Evolutionary conservation across 768 basidiomycete species (phyloP), one percentile per base, ranked within the genome.

Genomic region (Lanmaoa pseudosensibilis): DNA sequence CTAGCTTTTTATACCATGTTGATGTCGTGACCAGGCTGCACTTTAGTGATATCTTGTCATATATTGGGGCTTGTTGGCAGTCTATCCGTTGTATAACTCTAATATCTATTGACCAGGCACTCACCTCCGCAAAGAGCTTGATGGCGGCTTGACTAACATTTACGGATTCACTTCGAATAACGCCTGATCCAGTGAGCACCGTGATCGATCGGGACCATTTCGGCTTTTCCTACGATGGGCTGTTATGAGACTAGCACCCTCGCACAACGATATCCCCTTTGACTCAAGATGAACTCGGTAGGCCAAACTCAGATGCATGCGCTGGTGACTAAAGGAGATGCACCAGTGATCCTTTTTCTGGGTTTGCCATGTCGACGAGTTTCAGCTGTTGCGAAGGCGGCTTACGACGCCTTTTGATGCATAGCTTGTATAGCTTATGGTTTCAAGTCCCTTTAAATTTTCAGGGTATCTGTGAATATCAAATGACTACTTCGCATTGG

Each of bases 261-360:
- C 25, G 25, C 25, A 27, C 5, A 5, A 27, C 25, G 25, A 27
- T 27, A 27, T 27, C 25, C 3, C 25, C 27, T 6, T 27, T 27
- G 27, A 27, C 4, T 27, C 27, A 27, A 27, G 27, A 27, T 27
- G 6, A 27, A 4, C 27, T 27, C 27, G 27, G 27, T 27, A 27
- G 27, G 27, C 25, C 25, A 5, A 25, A 25, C 25, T 25, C 27
- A 27, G 27, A 27, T 27, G 27, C n/a, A 27, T n/a, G 75, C 60
- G 6, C 78, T 77, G 10, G 74, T 78, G 25, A 78, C 79, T 77
- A 19, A 18, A 2, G 36, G 11, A 2, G 3, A 3, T n/a, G 6
- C 36, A 15, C 60, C 16, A 48, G 48, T 19, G 11, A 16, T 39
- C 1, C 1, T 33, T 27, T 18, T 25, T 25, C 25, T 8, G 46